Evolutionary conservation across 73 alveolate species (phyloP).

Genomic region (Stentor coeruleus): DNA sequence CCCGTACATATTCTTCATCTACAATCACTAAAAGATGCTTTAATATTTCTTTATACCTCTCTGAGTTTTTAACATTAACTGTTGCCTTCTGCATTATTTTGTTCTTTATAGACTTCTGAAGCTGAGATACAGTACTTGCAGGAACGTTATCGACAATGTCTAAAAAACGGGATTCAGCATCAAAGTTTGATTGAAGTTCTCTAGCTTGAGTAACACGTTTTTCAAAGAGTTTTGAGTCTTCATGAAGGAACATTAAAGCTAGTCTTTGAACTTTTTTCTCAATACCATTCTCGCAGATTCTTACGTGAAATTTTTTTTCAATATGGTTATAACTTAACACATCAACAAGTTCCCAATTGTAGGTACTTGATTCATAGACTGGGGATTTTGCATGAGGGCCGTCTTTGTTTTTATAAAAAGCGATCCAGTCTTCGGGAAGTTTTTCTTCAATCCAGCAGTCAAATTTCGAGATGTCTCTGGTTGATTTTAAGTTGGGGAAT

Average conservation of each 20-base stretch:
- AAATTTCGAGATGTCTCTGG: slow-evolving; percentile 76
- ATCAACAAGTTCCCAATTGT: slow-evolving; percentile 87
- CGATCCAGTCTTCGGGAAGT: slow-evolving; percentile 82
- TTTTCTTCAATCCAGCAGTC: slow-evolving; percentile 88
- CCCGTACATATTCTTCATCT: slow-evolving; percentile 83
- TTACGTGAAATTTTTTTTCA: slow-evolving; percentile 73
- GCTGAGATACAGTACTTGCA: slow-evolving; percentile 79
- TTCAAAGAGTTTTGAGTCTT: slow-evolving; percentile 68
- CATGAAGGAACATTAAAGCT: slow-evolving; percentile 79
- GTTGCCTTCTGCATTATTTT: slow-evolving; percentile 50
- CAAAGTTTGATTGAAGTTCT: slow-evolving; percentile 65
- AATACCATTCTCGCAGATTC: slow-evolving; percentile 63
- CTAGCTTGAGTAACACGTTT: slow-evolving; percentile 37
- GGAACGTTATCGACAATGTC: slow-evolving; percentile 82
- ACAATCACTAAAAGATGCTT: slow-evolving; percentile 69
- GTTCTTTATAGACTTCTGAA: slow-evolving; percentile 65
- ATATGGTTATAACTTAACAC: slow-evolving; percentile 73
- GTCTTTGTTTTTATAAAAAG: slow-evolving; percentile 72
- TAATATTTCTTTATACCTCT: slow-evolving; percentile 55
- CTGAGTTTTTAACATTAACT: slow-evolving; percentile 39
- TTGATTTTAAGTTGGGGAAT: slow-evolving; percentile 8
- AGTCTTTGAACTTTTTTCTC: slow-evolving; percentile 86
- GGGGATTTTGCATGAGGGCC: slow-evolving; percentile 91
- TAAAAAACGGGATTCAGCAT: slow-evolving; percentile 78
- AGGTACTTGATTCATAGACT: slow-evolving; percentile 75